Evolutionary conservation across 2,329 filamentous ascomycete genomes (phyloP).

Genomic region (Colletotrichum viniferum): DNA sequence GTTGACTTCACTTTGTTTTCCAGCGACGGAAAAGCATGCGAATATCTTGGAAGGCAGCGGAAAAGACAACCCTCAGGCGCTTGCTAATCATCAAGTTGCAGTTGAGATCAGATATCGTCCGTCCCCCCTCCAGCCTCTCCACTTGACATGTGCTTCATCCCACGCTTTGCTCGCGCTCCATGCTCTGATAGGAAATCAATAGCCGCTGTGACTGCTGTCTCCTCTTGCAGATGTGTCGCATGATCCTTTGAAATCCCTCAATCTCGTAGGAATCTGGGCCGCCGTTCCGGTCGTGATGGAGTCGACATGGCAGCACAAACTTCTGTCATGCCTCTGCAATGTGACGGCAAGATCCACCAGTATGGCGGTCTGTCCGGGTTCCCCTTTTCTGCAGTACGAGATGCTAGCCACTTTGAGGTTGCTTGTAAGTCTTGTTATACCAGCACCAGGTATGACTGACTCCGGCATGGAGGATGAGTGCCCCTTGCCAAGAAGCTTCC

Average conservation of each 20-base stretch:
- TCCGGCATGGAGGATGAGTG: neutral
- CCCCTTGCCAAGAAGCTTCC: neutral
- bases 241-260: neutral
- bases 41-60: neutral
- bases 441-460: neutral
- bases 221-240: neutral
- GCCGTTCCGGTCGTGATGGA: neutral
- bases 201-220: neutral
- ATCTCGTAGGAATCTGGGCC: neutral
- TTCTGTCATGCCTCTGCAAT: neutral
- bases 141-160: neutral
- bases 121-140: neutral
- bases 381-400: neutral
- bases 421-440: neutral
- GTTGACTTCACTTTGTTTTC: neutral
- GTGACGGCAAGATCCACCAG: neutral
- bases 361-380: neutral
- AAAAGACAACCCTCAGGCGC: neutral
- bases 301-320: neutral
- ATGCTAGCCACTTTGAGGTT: neutral
- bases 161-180: neutral
- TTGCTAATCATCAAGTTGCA: neutral
- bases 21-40: neutral
- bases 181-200: slow-evolving; percentile 21
- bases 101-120: neutral